Base-by-base conservation (phyloP, 345 rosid genomes). In the Psidium guajava region DNA sequence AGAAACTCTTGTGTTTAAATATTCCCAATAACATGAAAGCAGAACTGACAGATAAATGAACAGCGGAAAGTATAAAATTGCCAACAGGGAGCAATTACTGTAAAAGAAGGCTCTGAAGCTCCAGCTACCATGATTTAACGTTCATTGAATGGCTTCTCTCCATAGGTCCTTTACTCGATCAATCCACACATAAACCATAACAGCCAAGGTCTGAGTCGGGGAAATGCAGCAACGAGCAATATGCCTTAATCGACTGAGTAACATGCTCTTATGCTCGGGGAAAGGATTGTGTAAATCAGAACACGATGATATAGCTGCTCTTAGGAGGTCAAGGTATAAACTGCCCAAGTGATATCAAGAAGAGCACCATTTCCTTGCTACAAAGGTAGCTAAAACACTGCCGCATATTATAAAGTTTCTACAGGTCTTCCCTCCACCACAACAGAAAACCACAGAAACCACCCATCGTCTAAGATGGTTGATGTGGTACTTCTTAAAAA, bases 21-120 rank as follows among this genome's bases (percentile, higher is more conserved):
- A 69, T 0, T 69, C 77, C 3, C 24, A 69, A 32, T 22, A 69
- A 69, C 12, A 8, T 32, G 77, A 36, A 69, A 36, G 47, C 77
- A 18, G 24, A 69, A 36, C 3, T 2, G 40, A 2, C 77, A 2
- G 44, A 69, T 0, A 18, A 11, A 0, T 32, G 77, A 69, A 18
- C 11, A 2, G 77, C 25, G 20, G 77, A 18, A 20, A 69, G 3
- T 4, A 36, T 13, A 40, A 69, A 69, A 69, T 18, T 69, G 12
- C 47, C 77, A 8, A 16, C 36, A 4, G 47, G 6, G 22, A 16
- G 20, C 36, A 20, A 54, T 54, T 54, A 21, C 8, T 20, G 57
- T 54, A 36, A 32, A 36, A 36, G 77, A 69, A 18, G 36, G 47
- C 47, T 36, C 77, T 2, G 47, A 18, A 32, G 77, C 77, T 69